Evolutionary conservation across 345 rosid genomes (phyloP), one percentile per base, ranked within the genome.

Genomic region (Eucalyptus pauciflora): DNA sequence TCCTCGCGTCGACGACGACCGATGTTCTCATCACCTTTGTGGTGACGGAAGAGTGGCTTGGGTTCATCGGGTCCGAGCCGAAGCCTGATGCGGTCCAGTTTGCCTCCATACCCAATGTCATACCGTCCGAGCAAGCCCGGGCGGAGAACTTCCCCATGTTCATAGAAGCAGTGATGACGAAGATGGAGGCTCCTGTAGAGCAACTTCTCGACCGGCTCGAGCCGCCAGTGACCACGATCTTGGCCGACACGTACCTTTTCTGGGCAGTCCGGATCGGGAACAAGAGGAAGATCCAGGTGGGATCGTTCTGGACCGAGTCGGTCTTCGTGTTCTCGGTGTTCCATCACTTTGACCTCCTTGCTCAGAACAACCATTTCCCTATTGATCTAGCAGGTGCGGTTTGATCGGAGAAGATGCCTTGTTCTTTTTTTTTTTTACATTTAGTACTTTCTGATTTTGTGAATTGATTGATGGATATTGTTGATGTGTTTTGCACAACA

Each of bases 71-170:
- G 80, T 69, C 80, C 1, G 45, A 69, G 6, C 45, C 80, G 45
- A 69, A 69, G 80, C 80, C 80, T 90, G 5, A 48, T 50, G 10
- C 86, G 33, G 50, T 91, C 31, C 60, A 10, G 6, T 88, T 88
- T 13, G 88, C 51, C 60, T 37, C 92, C 13, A 88, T 92, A 31
- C 92, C 93, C 27, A 89, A 92, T 41, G 88, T 89, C 15, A 81
- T 92, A 24, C 91, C 93, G 13, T 88, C 90, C 10, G 92, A 90
- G 81, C 79, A 7, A 22, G 91, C 37, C 31, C 91, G 88, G 10
- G 81, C 86, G 17, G 62, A 41, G 22, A 67, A 92, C 37, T 43
- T 88, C 13, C 46, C 50, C 17, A 89, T 51, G 17, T 92, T 92
- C 87, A 0, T 92, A 20, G 90, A 80, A 56, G 93, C 91, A 15